Conservation (phyloP, 805 yeast genomes). For the Dipodascus geniculatus region DNA sequence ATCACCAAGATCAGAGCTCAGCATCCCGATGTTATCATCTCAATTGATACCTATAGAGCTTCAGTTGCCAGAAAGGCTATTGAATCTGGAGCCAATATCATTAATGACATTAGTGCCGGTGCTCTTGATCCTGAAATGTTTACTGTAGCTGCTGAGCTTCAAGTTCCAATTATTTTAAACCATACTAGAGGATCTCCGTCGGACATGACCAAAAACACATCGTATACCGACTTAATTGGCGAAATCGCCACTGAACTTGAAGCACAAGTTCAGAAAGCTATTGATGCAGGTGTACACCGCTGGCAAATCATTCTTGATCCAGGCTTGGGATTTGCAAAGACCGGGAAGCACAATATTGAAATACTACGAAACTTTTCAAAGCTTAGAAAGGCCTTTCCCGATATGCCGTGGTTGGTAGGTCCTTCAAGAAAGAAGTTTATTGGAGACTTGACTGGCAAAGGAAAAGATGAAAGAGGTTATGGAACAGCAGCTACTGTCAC, state of each 20-base stretch:
- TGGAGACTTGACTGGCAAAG: slow-evolving; percentile 52
- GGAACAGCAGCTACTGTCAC: slow-evolving; percentile 71
- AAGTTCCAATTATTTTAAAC: slow-evolving; percentile 66
- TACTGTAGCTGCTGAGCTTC: slow-evolving; percentile 48
- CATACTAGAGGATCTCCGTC: slow-evolving; percentile 78
- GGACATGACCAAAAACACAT: slow-evolving; percentile 53
- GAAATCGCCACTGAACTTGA: slow-evolving; percentile 40
- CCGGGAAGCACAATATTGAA: slow-evolving; percentile 52
- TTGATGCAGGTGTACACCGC: slow-evolving; percentile 51
- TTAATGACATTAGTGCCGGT: slow-evolving; percentile 87
- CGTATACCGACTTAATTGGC: slow-evolving; percentile 30
- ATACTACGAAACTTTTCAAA: slow-evolving; percentile 34
- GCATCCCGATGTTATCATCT: slow-evolving; percentile 39
- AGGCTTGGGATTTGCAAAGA: slow-evolving; percentile 94
- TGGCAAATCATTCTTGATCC: slow-evolving; percentile 95
- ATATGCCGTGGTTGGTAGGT: slow-evolving; percentile 58
- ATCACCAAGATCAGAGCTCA: slow-evolving; percentile 44
- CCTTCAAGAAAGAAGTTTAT: slow-evolving; percentile 83
- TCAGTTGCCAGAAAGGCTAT: slow-evolving; percentile 61
- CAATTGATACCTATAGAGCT: slow-evolving; percentile 82
- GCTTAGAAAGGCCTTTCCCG: slow-evolving; percentile 18
- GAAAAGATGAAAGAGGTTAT: slow-evolving; percentile 49
- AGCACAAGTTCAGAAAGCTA: slow-evolving; percentile 42
- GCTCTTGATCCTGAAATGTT: slow-evolving; percentile 55
- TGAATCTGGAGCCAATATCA: slow-evolving; percentile 73